A percentile compares a stretch with the other conserved stretches of the same genome.
Evolutionary conservation across 163 green algal genomes (phyloP).

Genomic region (Botryococcus braunii): DNA sequence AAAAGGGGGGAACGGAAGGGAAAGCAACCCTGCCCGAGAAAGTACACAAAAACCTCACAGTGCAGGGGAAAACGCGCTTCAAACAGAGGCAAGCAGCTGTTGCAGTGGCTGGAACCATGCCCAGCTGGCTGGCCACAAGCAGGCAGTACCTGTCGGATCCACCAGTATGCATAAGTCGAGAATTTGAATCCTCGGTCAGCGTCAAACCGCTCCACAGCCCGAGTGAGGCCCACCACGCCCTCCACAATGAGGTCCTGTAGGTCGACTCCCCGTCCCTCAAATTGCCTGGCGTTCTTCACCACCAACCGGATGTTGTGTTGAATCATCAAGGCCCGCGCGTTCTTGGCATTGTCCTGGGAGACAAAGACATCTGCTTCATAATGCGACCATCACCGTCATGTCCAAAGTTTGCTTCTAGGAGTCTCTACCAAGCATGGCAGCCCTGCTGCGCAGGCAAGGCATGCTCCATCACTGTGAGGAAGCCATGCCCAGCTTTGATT

Average conservation of each 20-base stretch:
- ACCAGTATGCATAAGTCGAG: slow-evolving; percentile 96
- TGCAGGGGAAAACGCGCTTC: not conserved
- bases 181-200: slow-evolving; percentile 88
- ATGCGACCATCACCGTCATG: slow-evolving; percentile 12
- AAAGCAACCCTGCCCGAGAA: not conserved
- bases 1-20: not conserved
- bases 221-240: slow-evolving; percentile 73
- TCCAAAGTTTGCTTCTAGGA: slow-evolving; percentile 10
- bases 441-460: not conserved
- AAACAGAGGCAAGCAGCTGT: not conserved
- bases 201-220: slow-evolving; percentile 89
- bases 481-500: not conserved
- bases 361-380: slow-evolving; percentile 12
- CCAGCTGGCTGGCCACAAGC: slow-evolving; percentile 53
- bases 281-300: slow-evolving; percentile 75
- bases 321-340: slow-evolving; percentile 13
- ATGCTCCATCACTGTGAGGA: not conserved
- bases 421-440: not conserved
- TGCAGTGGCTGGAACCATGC: slow-evolving; percentile 37
- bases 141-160: slow-evolving; percentile 91
- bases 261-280: slow-evolving; percentile 41
- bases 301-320: slow-evolving; percentile 63
- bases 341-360: slow-evolving; percentile 5
- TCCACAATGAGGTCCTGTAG: slow-evolving; percentile 52
- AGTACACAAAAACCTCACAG: not conserved